These are phyloP conservation scores for Botryosphaeria dothidea DNA, from an alignment of 2,329 filamentous ascomycete species.

Conservation along the genomic window DNA sequence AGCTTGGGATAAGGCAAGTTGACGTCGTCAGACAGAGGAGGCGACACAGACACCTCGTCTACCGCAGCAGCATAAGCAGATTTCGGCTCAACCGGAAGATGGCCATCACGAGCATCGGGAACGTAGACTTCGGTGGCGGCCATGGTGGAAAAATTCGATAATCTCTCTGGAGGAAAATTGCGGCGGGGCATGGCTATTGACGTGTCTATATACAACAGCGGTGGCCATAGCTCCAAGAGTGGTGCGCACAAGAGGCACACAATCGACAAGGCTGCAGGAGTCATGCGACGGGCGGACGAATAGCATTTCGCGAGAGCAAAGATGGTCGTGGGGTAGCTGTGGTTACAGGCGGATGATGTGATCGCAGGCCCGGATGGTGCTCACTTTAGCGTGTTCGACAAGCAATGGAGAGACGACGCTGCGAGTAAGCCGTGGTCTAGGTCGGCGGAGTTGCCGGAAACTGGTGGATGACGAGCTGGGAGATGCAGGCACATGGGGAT, in stretches of 20 bases:
- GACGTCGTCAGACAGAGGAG: background rate
- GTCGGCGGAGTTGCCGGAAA: background rate
- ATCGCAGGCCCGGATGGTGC: conserved; percentile 11
- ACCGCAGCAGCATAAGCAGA: conserved; percentile 2
- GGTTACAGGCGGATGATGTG: conserved; percentile 13
- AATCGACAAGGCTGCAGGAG: conserved; percentile 9
- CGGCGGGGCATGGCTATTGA: background rate
- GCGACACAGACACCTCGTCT: background rate
- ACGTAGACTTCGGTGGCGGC: background rate
- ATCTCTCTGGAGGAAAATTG: background rate
- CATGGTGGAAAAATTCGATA: background rate
- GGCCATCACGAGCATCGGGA: conserved; percentile 7
- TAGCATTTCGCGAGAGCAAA: background rate
- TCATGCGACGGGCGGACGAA: conserved; percentile 11
- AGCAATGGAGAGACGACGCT: background rate
- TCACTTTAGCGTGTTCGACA: conserved; percentile 3
- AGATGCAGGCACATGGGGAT: background rate
- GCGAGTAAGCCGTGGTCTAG: background rate
- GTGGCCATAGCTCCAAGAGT: conserved; percentile 15
- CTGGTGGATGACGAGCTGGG: background rate
- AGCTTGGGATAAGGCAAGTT: conserved; percentile 8
- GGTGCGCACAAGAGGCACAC: conserved; percentile 6
- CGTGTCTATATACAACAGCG: conserved; percentile 1
- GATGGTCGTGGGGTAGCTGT: conserved; percentile 4
- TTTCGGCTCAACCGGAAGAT: background rate